These are phyloP conservation scores for Verticillium tricorpus DNA, from an alignment of 2,329 filamentous ascomycete species.

Conservation along the genomic window DNA sequence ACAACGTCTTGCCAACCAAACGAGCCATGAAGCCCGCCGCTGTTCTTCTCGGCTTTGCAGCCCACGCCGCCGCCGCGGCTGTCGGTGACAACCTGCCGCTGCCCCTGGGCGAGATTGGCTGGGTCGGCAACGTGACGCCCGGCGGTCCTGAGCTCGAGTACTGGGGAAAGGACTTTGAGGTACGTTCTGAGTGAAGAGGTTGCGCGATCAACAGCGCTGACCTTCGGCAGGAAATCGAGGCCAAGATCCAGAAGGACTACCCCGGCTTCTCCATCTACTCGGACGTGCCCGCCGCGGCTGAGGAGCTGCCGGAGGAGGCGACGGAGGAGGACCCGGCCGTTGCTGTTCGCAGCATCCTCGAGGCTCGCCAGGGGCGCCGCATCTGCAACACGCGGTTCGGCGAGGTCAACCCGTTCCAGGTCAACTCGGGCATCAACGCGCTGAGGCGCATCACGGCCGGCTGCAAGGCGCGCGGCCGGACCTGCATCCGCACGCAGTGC, in stretches of 20 bases:
- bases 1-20: not conserved
- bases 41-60: not conserved
- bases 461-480: slow-evolving; percentile 1
- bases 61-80: not conserved
- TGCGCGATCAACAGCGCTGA: not conserved
- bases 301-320: not conserved
- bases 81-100: not conserved
- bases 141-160: slow-evolving; percentile 1
- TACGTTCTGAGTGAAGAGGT: not conserved
- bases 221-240: not conserved
- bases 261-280: slow-evolving; percentile 1
- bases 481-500: slow-evolving; percentile 3
- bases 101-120: slow-evolving; percentile 2
- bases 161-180: slow-evolving; percentile 2
- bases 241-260: slow-evolving; percentile 1
- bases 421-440: not conserved
- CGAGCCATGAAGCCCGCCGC: not conserved
- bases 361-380: not conserved
- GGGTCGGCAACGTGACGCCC: not conserved
- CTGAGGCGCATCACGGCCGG: not conserved
- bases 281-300: not conserved
- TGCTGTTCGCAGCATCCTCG: not conserved
- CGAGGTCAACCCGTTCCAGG: not conserved
- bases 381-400: not conserved
- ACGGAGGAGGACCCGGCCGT: not conserved